Percentiles rank a stretch among this genome's conserved stretches.
These are phyloP conservation scores for Heliamphora exappendiculata DNA, from an alignment of 148 eudicot genomes.

Conservation along the genomic window DNA sequence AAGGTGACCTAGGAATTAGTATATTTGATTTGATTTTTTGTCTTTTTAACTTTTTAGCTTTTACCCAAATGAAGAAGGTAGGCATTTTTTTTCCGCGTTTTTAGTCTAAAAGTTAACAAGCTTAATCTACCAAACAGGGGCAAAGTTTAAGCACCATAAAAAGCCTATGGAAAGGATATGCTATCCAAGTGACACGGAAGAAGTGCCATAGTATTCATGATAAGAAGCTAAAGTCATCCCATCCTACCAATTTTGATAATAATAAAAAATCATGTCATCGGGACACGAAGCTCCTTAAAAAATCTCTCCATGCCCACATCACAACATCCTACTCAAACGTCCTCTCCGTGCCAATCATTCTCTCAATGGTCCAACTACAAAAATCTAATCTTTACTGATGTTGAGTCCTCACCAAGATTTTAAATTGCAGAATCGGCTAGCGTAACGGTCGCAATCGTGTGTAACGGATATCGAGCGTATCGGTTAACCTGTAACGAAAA, in stretches of 20 bases:
- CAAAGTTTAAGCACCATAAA: neutral
- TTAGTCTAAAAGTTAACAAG: no score
- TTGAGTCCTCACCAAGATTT: neutral
- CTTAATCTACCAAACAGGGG: no score
- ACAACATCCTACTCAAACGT: neutral
- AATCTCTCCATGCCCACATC: neutral
- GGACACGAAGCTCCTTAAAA: neutral
- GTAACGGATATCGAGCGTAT: no score
- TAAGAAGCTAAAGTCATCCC: neutral
- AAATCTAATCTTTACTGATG: neutral
- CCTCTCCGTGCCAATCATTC: no score
- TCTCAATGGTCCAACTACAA: neutral
- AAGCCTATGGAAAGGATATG: neutral
- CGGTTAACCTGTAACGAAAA: no score
- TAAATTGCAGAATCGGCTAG: no score
- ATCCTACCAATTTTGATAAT: neutral
- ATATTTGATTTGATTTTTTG: no score
- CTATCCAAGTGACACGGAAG: neutral
- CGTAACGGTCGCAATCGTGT: no score
- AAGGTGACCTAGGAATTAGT: no score
- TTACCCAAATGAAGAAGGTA: no score
- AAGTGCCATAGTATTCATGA: neutral
- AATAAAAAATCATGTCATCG: neutral
- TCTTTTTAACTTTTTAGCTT: no score
- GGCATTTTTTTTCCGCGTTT: no score